These are phyloP conservation scores for Colletotrichum euphorbiae DNA, from an alignment of 2,329 filamentous ascomycete genomes.

Conservation along the genomic window DNA sequence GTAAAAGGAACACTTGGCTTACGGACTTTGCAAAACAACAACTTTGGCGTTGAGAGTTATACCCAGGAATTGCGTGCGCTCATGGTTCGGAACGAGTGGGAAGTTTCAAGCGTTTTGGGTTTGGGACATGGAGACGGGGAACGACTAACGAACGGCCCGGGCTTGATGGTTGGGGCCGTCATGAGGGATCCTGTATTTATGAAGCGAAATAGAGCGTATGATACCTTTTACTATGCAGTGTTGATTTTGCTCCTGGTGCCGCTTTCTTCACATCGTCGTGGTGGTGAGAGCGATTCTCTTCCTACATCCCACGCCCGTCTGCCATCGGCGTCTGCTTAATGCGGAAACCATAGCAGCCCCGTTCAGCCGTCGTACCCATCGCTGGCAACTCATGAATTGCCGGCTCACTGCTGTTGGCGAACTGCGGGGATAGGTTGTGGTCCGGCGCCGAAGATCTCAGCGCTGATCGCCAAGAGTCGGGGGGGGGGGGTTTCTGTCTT, in stretches of 20 bases:
- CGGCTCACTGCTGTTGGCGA: too few relatives aligned
- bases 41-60: constrained; percentile 18
- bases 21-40: background rate
- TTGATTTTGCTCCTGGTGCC: too few relatives aligned
- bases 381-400: too few relatives aligned
- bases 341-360: too few relatives aligned
- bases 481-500: too few relatives aligned
- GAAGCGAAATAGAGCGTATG: constrained; percentile 11
- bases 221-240: background rate
- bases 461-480: background rate
- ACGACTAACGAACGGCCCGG: background rate
- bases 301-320: too few relatives aligned
- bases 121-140: background rate
- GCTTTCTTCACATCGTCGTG: too few relatives aligned
- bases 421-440: too few relatives aligned
- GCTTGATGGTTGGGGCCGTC: background rate
- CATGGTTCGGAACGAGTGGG: background rate
- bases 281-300: too few relatives aligned
- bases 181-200: constrained; percentile 3
- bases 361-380: too few relatives aligned
- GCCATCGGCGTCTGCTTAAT: too few relatives aligned
- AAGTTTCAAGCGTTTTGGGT: background rate
- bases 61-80: constrained; percentile 5
- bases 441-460: too few relatives aligned
- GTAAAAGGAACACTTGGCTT: background rate